These are phyloP conservation scores for Oligophagozyma castellii DNA, from an alignment of 1,139 yeast genomes.

Conservation along the genomic window DNA sequence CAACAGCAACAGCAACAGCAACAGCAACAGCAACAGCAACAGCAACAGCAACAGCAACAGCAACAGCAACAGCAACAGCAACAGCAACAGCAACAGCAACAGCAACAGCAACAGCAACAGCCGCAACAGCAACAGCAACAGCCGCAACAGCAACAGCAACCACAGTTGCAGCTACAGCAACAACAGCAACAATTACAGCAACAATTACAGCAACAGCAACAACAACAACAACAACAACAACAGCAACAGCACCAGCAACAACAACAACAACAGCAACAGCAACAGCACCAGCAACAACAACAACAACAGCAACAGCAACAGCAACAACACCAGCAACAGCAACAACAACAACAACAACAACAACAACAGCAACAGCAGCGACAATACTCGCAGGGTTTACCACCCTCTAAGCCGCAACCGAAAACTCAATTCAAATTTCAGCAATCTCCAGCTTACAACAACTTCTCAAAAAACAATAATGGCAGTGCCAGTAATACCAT, in stretches of 20 bases:
- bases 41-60: constrained; percentile 7
- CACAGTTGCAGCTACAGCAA: constrained; percentile 8
- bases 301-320: constrained; percentile 1
- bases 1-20: constrained; percentile 6
- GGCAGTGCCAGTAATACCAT: background rate
- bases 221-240: constrained; percentile 2
- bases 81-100: constrained; percentile 12
- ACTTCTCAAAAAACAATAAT: background rate
- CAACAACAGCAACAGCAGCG: constrained; percentile 1
- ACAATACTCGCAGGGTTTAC: constrained; percentile 3
- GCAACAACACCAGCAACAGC: constrained; percentile 2
- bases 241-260: constrained; percentile 3
- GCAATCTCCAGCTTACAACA: constrained; percentile 10
- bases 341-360: background rate
- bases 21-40: constrained; percentile 5
- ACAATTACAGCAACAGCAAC: constrained; percentile 5
- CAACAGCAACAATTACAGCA: constrained; percentile 4
- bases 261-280: background rate
- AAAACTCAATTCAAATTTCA: too few species aligned
- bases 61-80: constrained; percentile 10
- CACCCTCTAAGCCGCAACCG: constrained; percentile 5
- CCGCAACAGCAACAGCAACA: constrained; percentile 11
- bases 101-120: constrained; percentile 15
- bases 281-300: constrained; percentile 4
- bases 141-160: constrained; percentile 7